These are phyloP conservation scores for Stereocaulon alpinum DNA, from an alignment of 495 filamentous ascomycete species.

Conservation along the genomic window DNA sequence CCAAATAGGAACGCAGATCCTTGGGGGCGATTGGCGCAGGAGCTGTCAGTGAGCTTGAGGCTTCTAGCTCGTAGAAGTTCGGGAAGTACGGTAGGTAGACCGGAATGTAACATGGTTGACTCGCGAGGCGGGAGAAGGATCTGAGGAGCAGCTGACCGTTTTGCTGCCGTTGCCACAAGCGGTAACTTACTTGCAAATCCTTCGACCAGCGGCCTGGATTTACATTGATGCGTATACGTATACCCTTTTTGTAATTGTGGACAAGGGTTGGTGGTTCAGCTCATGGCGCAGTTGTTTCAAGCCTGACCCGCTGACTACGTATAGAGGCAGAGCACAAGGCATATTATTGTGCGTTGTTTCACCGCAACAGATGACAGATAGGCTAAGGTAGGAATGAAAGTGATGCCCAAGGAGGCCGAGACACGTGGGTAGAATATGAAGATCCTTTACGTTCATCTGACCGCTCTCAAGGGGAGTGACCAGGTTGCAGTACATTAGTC, in stretches of 20 bases:
- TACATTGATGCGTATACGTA: neutral
- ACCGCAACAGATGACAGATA: neutral
- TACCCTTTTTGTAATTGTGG: neutral
- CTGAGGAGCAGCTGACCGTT: slow-evolving; percentile 1
- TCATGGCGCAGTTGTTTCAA: neutral
- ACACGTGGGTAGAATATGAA: neutral
- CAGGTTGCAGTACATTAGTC: neutral
- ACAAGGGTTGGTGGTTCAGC: neutral
- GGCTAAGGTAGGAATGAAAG: neutral
- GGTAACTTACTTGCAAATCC: slow-evolving; percentile 1
- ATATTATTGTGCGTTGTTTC: neutral
- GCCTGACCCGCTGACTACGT: neutral
- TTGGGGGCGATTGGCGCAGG: neutral
- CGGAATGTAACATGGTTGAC: too few species aligned
- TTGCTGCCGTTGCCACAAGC: slow-evolving; percentile 3
- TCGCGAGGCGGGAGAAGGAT: neutral
- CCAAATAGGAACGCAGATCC: neutral
- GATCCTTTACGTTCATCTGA: neutral
- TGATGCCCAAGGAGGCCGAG: neutral
- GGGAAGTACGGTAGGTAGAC: too few species aligned
- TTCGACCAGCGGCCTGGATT: neutral
- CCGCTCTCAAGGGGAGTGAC: neutral
- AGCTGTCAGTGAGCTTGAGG: neutral
- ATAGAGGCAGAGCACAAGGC: neutral
- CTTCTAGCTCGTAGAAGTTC: too few species aligned